Base-by-base conservation (phyloP, 2,329 filamentous ascomycete species). In the Clarireedia paspali region DNA sequence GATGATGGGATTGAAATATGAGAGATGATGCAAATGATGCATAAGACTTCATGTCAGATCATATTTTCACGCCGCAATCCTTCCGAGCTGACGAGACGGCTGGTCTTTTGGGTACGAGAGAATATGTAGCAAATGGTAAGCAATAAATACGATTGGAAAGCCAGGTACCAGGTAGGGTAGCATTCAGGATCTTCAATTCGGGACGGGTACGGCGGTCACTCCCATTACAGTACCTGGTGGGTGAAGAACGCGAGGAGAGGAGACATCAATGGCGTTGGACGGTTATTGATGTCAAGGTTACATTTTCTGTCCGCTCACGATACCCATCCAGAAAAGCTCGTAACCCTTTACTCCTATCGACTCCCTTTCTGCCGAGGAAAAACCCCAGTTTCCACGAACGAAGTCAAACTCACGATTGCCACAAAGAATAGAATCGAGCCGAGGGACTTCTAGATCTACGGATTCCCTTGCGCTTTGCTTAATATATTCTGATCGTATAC, bases 401-500 rank as follows among this genome's bases (percentile, higher is more conserved):
- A 9, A 9, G 30, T 34, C 30, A 34, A 34, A 34, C 30, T 34
- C 30, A 12, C 30, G 30, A 34, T 9, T 34, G 30, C 12, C 9
- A 12, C 20, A 34, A 9, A 12, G 30, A 12, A 12, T 9, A 4
- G 30, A 12, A 34, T 34, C 30, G 12, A 46, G 42, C 42, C 26
- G 50, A 53, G 30, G 36, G 9, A 55, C 48, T 27, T 54, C 52
- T 47, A 50, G 58, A 50, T 55, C 56, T 59, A 49, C 51, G 51
- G 50, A 38, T 55, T 46, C 14, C 56, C 47, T 61, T 53, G 57
- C 59, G 55, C 64, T 58, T 61, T 67, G 60, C 58, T 64, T 63
- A 59, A 67, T 66, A 66, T 65, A 63, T 61, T 62, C 60, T 63
- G 63, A 26, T 64, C 55, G 64, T 67, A 67, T 67, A 59, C 70